phyloP scores from a whole-genome alignment of 768 basidiomycete species.

The Rhizopogon salebrosus region DNA sequence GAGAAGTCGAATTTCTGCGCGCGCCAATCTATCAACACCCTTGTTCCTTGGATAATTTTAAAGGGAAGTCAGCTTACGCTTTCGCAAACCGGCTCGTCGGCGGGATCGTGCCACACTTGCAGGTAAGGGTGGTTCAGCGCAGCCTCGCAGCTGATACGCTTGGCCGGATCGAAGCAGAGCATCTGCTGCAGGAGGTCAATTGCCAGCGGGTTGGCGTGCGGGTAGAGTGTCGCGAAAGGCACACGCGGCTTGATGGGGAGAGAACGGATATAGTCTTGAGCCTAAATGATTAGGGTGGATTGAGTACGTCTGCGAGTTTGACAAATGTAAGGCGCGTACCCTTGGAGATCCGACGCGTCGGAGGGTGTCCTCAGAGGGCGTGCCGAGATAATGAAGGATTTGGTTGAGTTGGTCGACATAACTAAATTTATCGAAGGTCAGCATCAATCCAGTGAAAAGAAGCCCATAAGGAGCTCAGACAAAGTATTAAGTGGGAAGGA shows the following conservation, averaged over 20 bases:
- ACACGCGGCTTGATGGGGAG: conserved; percentile 96
- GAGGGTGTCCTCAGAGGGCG: conserved; percentile 93
- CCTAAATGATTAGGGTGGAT: conserved; percentile 37
- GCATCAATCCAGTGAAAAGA: neutral
- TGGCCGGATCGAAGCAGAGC: conserved; percentile 94
- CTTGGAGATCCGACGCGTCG: conserved; percentile 94
- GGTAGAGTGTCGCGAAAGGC: conserved; percentile 87
- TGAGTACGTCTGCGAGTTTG: no score
- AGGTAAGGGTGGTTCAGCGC: conserved; percentile 93
- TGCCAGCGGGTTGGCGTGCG: conserved; percentile 88
- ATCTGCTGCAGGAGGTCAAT: conserved; percentile 90
- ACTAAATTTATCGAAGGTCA: conserved; percentile 32
- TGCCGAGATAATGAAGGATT: conserved; percentile 97
- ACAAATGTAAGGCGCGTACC: conserved; percentile 37
- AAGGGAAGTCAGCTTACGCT: conserved; percentile 39
- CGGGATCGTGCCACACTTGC: conserved; percentile 96
- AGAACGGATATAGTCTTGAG: conserved; percentile 97
- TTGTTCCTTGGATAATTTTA: neutral
- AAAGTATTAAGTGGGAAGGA: neutral
- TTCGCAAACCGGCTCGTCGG: conserved; percentile 87
- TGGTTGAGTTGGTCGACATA: conserved; percentile 99
- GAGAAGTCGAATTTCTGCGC: conserved; percentile 87
- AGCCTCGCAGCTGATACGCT: conserved; percentile 93
- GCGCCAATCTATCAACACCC: neutral
- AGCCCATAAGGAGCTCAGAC: neutral